Conservation (phyloP, 192 early-diverging fungal genomes). For the Linnemannia zychae region DNA sequence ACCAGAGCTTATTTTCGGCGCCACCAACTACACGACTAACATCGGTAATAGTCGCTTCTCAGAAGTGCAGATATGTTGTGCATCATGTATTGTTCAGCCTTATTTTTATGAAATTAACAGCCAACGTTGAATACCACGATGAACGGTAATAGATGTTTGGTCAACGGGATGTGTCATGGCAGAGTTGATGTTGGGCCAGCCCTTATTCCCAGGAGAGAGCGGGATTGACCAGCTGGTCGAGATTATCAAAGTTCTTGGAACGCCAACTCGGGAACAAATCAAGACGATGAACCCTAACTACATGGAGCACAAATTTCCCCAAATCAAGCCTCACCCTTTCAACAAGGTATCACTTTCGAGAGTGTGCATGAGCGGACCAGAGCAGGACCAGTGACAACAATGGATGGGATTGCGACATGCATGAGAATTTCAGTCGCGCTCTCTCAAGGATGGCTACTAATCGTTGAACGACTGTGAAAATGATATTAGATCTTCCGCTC, state of each 20-base stretch:
- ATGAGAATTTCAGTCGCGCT: background rate
- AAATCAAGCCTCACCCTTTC: constrained; percentile 95
- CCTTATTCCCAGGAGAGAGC: constrained; percentile 96
- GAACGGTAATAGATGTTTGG: constrained; percentile 83
- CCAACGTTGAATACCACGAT: background rate
- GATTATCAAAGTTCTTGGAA: constrained; percentile 99
- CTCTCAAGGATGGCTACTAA: background rate
- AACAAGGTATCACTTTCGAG: constrained; percentile 59
- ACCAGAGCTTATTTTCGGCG: constrained; percentile 97
- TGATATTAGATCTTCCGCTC: constrained; percentile 81
- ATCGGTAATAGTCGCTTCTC: constrained; percentile 61
- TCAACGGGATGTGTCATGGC: constrained; percentile 98
- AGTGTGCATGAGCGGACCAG: background rate
- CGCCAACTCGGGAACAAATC: constrained; percentile 96
- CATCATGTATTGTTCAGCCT: background rate
- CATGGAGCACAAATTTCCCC: constrained; percentile 98
- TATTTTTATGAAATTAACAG: background rate
- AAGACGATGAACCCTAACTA: constrained; percentile 98
- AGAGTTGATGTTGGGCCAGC: constrained; percentile 94
- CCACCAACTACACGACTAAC: constrained; percentile 91
- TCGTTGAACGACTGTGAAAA: background rate
- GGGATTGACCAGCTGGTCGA: constrained; percentile 99
- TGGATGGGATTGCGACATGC: background rate
- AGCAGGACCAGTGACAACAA: background rate
- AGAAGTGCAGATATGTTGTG: background rate